Percentiles rank a stretch among this genome's conserved stretches.
Conservation (phyloP, 495 filamentous ascomycete genomes). For the Neurospora terricola region DNA sequence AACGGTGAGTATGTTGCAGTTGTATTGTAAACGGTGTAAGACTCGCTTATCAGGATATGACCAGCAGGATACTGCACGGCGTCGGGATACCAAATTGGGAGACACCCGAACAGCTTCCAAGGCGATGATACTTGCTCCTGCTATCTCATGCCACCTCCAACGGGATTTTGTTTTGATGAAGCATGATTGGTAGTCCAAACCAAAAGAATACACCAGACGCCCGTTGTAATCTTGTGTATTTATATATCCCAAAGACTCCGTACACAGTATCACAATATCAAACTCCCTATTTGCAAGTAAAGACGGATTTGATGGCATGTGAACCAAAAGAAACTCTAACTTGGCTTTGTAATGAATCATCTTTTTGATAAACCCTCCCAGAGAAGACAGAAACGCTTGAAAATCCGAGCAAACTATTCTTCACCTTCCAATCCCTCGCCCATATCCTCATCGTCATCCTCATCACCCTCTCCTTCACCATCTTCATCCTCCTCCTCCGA, state of each 20-base stretch:
- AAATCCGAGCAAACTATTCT: not conserved
- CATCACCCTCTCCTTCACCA: constrained; percentile 38
- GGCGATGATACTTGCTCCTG: not conserved
- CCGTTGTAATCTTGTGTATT: no score
- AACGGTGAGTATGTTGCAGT: not conserved
- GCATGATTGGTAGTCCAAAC: not conserved
- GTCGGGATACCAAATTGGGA: not conserved
- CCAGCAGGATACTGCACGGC: not conserved
- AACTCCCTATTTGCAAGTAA: not conserved
- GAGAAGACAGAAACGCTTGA: not conserved
- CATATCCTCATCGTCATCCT: constrained; percentile 37
- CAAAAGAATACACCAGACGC: no score
- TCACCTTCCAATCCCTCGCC: constrained; percentile 22
- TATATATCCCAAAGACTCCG: not conserved
- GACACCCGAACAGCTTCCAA: not conserved
- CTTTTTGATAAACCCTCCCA: not conserved
- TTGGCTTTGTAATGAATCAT: not conserved
- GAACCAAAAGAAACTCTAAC: not conserved
- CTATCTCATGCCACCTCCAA: not conserved
- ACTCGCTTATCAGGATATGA: not conserved
- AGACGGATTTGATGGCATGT: not conserved
- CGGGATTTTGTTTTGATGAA: not conserved
- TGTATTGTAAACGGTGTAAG: not conserved
- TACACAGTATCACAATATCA: not conserved
- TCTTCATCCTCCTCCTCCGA: constrained; percentile 40